Conservation (phyloP, 2,329 filamentous ascomycete genomes). For the Pestalotiopsis sp. region DNA sequence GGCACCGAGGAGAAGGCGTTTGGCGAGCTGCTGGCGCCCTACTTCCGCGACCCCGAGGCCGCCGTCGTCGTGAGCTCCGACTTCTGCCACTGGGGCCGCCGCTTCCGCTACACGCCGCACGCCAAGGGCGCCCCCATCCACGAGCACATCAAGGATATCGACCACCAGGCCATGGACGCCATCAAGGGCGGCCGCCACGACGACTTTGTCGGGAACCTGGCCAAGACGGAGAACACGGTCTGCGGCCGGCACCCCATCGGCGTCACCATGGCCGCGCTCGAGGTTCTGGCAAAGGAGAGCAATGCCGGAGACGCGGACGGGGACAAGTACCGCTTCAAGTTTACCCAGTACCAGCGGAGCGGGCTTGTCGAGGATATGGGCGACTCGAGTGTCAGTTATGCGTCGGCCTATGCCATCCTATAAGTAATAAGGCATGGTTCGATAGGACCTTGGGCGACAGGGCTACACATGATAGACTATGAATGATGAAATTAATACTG, state of each 20-base stretch:
- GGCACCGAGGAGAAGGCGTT: conserved; percentile 66
- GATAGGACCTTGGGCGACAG: neutral
- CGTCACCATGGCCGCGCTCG: conserved; percentile 85
- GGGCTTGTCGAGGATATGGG: conserved; percentile 66
- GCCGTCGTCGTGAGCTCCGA: conserved; percentile 91
- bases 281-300: conserved; percentile 54
- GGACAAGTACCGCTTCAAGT: conserved; percentile 65
- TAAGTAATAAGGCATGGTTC: conserved; percentile 34
- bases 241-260: conserved; percentile 96
- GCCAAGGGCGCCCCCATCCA: conserved; percentile 65
- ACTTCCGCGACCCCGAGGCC: conserved; percentile 74
- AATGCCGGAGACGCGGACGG: conserved; percentile 32
- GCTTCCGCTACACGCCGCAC: conserved; percentile 86
- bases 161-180: conserved; percentile 81
- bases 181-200: conserved; percentile 77
- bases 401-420: conserved; percentile 83
- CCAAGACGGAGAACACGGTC: conserved; percentile 82
- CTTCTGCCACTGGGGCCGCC: conserved; percentile 92
- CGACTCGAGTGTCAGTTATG: conserved; percentile 94
- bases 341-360: conserved; percentile 88
- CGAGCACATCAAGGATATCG: conserved; percentile 80
- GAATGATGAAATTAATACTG: neutral
- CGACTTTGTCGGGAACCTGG: conserved; percentile 69
- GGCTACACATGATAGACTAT: neutral
- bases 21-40: conserved; percentile 74